A percentile compares a stretch with the other conserved stretches of the same genome.
These are phyloP conservation scores for Fusarium bactridioides DNA, from an alignment of 2,329 filamentous ascomycete genomes.

Conservation along the genomic window DNA sequence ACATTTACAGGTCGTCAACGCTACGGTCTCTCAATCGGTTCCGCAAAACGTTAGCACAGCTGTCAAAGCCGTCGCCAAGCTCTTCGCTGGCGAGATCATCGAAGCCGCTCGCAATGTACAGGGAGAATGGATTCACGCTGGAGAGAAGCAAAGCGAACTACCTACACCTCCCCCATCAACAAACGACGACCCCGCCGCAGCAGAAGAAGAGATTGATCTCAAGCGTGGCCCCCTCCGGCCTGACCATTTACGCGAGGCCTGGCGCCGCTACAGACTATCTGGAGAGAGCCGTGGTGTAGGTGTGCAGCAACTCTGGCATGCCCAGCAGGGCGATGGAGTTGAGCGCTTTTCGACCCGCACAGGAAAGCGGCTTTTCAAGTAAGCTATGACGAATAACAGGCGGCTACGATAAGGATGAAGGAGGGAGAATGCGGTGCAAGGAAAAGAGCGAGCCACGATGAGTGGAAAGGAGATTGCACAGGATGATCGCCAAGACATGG, in stretches of 20 bases:
- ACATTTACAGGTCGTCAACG: conserved; percentile 71
- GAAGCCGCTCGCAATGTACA: conserved; percentile 76
- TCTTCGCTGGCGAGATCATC: conserved; percentile 79
- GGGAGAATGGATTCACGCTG: conserved; percentile 71
- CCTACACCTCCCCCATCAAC: conserved; percentile 52
- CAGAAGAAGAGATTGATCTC: conserved; percentile 35
- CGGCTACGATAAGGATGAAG: neutral
- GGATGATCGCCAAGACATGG: conserved; percentile 1
- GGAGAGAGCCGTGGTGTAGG: conserved; percentile 70
- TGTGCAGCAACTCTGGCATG: conserved; percentile 67
- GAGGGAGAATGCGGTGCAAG: neutral
- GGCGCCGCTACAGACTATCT: conserved; percentile 70
- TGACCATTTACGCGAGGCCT: conserved; percentile 77
- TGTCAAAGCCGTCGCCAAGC: conserved; percentile 79
- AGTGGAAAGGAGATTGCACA: neutral
- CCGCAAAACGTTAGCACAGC: conserved; percentile 76
- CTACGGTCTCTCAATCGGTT: conserved; percentile 81
- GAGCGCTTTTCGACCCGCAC: conserved; percentile 66
- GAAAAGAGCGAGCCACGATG: neutral
- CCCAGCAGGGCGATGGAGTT: conserved; percentile 65
- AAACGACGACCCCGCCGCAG: conserved; percentile 44
- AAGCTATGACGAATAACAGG: conserved; percentile 23
- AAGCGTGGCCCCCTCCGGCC: conserved; percentile 70
- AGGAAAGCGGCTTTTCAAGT: conserved; percentile 63
- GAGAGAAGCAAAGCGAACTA: conserved; percentile 65